Base-by-base conservation (phyloP, 345 rosid genomes). In the Pelargonium nanum region DNA sequence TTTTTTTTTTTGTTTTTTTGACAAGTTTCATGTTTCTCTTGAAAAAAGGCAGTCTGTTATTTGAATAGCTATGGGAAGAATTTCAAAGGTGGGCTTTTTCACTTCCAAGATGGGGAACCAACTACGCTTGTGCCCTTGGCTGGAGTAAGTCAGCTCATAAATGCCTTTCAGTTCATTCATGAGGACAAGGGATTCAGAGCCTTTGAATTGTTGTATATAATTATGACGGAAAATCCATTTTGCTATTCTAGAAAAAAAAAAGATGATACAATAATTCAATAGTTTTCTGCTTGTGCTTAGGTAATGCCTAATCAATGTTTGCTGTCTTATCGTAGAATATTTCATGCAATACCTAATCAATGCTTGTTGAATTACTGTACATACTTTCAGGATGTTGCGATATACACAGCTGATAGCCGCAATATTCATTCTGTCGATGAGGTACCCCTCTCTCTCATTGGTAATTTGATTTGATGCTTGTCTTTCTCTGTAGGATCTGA, bases 361-460 rank as follows among this genome's bases (percentile, higher is more conserved):
- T 53, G 7, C 20, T 48, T 24, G 17, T 55, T 66, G 57, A 55
- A 16, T 58, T 63, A 32, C 61, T 64, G 26, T 50, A 22, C 19
- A 24, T 66, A 3, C 53, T 66, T 17, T 30, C 79, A 89, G 97
- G 96, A 84, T 81, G 88, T 78, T 58, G 75, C 79, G n/a, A 77
- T 93, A 50, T 93, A 89, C 81, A 93, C 94, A 55, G 96, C 96
- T 64, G 99, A 93, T 76, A 76, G 77, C 74, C 71, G 79, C 64
- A 93, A 89, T 61, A 70, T 82, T 66, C 96, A 89, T 75, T 85
- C 88, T 0, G 97, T 93, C 24, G 91, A 93, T 64, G 97, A 93
- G 97, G 98, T 91, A 68, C 54, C 1, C 55, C 40, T 10, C 45
- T 13, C 25, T 44, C 16, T 32, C 12, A 23, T 19, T n/a, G n/a